Percentiles rank a stretch among this genome's conserved stretches.
phyloP scores from a whole-genome alignment of 805 yeast genomes.

The Candida pseudofarinosa region DNA sequence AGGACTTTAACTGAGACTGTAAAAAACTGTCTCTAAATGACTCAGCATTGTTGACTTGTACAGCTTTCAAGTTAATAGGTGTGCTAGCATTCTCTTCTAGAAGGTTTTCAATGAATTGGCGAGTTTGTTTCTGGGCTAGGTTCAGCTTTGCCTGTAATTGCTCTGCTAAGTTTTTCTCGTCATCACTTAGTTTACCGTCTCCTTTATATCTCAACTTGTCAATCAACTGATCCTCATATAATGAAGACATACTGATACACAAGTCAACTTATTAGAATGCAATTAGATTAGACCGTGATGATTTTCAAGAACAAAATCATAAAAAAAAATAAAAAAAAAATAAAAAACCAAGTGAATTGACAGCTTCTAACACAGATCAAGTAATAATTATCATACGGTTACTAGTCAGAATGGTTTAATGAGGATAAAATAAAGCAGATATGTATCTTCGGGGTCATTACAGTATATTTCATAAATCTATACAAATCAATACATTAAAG shows the following conservation, averaged over 20 bases:
- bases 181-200: slow-evolving; percentile 7
- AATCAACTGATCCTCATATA: slow-evolving; percentile 30
- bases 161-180: slow-evolving; percentile 24
- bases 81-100: slow-evolving; percentile 27
- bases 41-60: slow-evolving; percentile 47
- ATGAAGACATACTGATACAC: slow-evolving; percentile 20
- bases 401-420: too few relatives aligned
- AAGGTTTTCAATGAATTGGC: slow-evolving; percentile 28
- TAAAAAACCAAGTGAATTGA: too few relatives aligned
- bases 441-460: background rate
- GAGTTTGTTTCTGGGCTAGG: slow-evolving; percentile 29
- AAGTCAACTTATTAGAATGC: too few relatives aligned
- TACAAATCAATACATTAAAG: background rate
- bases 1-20: slow-evolving; percentile 43
- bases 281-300: too few relatives aligned
- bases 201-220: slow-evolving; percentile 20
- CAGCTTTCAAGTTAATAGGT: slow-evolving; percentile 42
- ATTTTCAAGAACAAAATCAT: too few relatives aligned
- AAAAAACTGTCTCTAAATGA: slow-evolving; percentile 45
- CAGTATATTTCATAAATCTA: background rate
- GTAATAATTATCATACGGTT: too few relatives aligned
- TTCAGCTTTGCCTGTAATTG: slow-evolving; percentile 26
- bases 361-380: too few relatives aligned
- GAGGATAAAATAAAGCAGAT: too few relatives aligned
- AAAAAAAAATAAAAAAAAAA: too few relatives aligned